phyloP scores from a whole-genome alignment of 805 yeast species.

The Kurtzmaniella cleridarum region DNA sequence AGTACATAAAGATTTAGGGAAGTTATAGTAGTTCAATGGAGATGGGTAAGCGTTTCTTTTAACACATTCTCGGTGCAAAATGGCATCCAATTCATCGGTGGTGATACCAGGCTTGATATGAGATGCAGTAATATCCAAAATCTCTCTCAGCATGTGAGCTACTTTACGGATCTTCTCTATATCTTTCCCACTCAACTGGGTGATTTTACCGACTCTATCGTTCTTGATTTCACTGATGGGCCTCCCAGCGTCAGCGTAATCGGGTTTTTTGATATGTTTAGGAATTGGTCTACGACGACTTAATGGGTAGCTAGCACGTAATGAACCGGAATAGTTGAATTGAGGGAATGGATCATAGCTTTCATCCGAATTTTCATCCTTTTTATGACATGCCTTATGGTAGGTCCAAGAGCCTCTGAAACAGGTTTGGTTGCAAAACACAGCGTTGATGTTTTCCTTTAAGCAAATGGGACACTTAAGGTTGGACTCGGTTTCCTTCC shows the following conservation, averaged over 20 bases:
- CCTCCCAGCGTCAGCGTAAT: conserved; percentile 74
- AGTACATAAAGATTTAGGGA: conserved; percentile 88
- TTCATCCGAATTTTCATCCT: conserved; percentile 44
- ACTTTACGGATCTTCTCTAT: conserved; percentile 71
- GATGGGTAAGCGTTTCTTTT: conserved; percentile 91
- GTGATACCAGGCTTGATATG: conserved; percentile 83
- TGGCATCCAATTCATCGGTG: conserved; percentile 83
- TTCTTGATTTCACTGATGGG: conserved; percentile 74
- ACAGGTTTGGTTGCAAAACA: conserved; percentile 81
- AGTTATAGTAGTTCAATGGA: conserved; percentile 89
- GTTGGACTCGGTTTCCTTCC: conserved; percentile 66
- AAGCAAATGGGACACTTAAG: conserved; percentile 91
- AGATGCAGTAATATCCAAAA: conserved; percentile 84
- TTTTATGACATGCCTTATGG: conserved; percentile 71
- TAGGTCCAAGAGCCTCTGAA: conserved; percentile 65
- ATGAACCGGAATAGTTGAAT: conserved; percentile 64
- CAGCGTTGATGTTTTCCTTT: conserved; percentile 55
- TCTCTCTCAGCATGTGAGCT: conserved; percentile 75
- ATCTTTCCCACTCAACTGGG: conserved; percentile 59
- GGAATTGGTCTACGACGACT: conserved; percentile 70
- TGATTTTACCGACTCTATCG: conserved; percentile 64
- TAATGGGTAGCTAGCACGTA: conserved; percentile 80
- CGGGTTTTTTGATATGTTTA: conserved; percentile 66
- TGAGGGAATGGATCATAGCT: conserved; percentile 84
- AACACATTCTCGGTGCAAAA: conserved; percentile 83